Base-by-base conservation (phyloP, 1,139 yeast species). In the Debaryomyces singareniensis region DNA sequence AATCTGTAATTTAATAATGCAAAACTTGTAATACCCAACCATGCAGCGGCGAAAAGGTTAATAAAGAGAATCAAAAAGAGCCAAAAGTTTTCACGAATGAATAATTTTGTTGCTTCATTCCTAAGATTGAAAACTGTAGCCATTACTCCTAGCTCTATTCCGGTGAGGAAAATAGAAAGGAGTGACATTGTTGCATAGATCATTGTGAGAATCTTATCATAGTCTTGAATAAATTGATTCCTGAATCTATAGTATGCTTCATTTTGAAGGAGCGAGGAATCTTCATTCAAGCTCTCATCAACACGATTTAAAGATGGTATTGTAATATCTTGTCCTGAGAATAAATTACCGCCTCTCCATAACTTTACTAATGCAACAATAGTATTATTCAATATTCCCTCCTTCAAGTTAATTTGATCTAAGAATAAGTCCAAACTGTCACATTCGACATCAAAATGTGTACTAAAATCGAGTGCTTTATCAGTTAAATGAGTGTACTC, bases 71-170 rank as follows among this genome's bases (percentile, higher is more conserved):
- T 43, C n/a, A 56, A 37, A 16, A 63, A 40, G 26, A 66, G 46
- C 48, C 63, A 49, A 14, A 60, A 38, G 37, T 65, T 66, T 33
- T 61, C 53, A 20, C 44, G 30, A 13, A 62, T 37, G 16, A 47
- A 37, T 29, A 64, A 51, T 28, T 44, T 44, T 11, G 51, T 37
- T 18, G 43, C 42, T 5, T 44, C 50, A 15, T 45, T 51, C 27
- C 51, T 45, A 21, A 44, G 42, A 29, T 46, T 42, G 16, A 59
- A 41, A 5, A 65, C 46, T 26, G 64, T 57, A 40, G 58, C 61
- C 9, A 65, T 51, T n/a, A 66, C 61, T 3, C 72, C 73, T 18
- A 61, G 43, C 36, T 62, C 68, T 20, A 66, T 55, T n/a, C 71
- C 69, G 9, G 66, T 52, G 11, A 65, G 50, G 39, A 67, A 64